Conservation (phyloP, 495 filamentous ascomycete genomes). For the Penicillium macrosclerotiorum region DNA sequence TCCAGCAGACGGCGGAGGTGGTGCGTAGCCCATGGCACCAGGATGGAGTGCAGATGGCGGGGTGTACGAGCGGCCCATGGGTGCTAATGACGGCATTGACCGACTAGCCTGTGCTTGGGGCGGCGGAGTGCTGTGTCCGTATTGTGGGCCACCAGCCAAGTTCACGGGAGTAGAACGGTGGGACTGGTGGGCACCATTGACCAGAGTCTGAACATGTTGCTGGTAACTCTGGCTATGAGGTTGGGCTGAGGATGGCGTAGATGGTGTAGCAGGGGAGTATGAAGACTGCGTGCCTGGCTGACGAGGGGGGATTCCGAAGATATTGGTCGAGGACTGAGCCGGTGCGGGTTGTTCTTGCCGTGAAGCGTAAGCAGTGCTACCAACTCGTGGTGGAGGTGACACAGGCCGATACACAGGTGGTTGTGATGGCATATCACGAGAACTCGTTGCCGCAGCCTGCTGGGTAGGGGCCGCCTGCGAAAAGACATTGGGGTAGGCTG, state of each 20-base stretch:
- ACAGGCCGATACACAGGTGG: slow-evolving; percentile 29
- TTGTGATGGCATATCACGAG: slow-evolving; percentile 34
- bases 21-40: slow-evolving; percentile 33
- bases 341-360: slow-evolving; percentile 35
- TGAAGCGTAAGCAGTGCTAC: slow-evolving; percentile 30
- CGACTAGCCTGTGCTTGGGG: slow-evolving; percentile 33
- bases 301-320: slow-evolving; percentile 34
- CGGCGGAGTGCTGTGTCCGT: slow-evolving; percentile 40
- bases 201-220: slow-evolving; percentile 44
- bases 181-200: slow-evolving; percentile 37
- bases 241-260: slow-evolving; percentile 24
- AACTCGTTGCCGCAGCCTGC: slow-evolving; percentile 15
- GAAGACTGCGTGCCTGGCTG: slow-evolving; percentile 24
- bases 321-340: slow-evolving; percentile 30
- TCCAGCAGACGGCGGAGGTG: slow-evolving; percentile 25
- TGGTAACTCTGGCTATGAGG: slow-evolving; percentile 34
- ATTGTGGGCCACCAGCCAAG: slow-evolving; percentile 28
- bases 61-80: slow-evolving; percentile 40
- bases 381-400: slow-evolving; percentile 37
- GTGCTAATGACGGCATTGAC: slow-evolving; percentile 30
- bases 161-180: slow-evolving; percentile 34
- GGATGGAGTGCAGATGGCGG: slow-evolving; percentile 38
- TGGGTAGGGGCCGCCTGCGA: slow-evolving; percentile 28
- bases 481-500: slow-evolving; percentile 35
- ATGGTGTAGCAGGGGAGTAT: slow-evolving; percentile 26